phyloP scores from a whole-genome alignment of 169 alveolate genomes.

The Plasmodium knowlesi region DNA sequence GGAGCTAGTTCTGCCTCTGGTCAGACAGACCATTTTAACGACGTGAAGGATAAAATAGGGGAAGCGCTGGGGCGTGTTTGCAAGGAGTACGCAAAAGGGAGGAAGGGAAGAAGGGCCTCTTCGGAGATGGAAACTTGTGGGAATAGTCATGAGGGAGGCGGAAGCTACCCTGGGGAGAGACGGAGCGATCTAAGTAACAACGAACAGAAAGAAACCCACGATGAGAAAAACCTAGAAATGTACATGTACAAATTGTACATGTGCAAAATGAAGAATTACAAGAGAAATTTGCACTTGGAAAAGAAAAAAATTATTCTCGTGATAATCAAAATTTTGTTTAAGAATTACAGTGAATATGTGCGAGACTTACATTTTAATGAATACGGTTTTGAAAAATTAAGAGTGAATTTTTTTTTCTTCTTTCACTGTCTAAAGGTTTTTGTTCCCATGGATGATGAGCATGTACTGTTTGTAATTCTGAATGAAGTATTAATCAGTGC shows the following conservation, averaged over 20 bases:
- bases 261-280: conserved; percentile 70
- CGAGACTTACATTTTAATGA: conserved; percentile 54
- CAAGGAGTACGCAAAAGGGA: neutral
- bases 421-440: conserved; percentile 53
- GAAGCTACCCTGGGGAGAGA: neutral
- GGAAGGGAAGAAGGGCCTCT: neutral
- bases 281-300: conserved; percentile 25
- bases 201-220: neutral
- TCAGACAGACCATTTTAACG: neutral
- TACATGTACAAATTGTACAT: conserved; percentile 66
- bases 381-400: conserved; percentile 17
- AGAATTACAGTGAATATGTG: conserved; percentile 53
- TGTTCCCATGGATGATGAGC: conserved; percentile 71
- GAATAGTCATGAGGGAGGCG: neutral
- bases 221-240: conserved; percentile 54
- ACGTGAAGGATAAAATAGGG: conserved; percentile 7
- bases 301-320: conserved; percentile 27
- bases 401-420: conserved; percentile 54
- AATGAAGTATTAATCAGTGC: conserved; percentile 70
- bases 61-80: conserved; percentile 8
- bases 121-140: neutral
- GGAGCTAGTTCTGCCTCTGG: neutral
- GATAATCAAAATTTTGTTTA: conserved; percentile 63
- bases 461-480: conserved; percentile 59
- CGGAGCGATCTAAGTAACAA: neutral